phyloP scores from a whole-genome alignment of 1,139 yeast species.

The Suhomyces maxii region DNA sequence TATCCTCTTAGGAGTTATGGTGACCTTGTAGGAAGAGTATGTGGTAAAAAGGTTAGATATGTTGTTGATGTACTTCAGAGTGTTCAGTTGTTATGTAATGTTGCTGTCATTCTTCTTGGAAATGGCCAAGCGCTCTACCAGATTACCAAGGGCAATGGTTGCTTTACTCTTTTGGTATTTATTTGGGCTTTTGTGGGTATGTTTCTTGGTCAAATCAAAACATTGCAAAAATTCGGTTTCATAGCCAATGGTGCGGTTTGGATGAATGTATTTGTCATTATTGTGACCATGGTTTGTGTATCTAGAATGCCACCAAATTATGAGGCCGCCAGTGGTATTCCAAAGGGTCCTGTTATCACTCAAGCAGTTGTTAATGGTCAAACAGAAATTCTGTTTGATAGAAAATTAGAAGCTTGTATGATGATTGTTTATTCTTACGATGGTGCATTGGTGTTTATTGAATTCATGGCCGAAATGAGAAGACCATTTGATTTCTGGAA shows the following conservation, averaged over 20 bases:
- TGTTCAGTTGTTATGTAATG: slow-evolving; percentile 2
- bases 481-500: slow-evolving; percentile 5
- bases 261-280: slow-evolving; percentile 4
- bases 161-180: slow-evolving; percentile 1
- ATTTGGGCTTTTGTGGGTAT: slow-evolving; percentile 2
- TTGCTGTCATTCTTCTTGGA: slow-evolving; percentile 3
- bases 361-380: not conserved
- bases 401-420: slow-evolving; percentile 3
- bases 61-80: slow-evolving; percentile 2
- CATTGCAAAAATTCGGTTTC: slow-evolving; percentile 2
- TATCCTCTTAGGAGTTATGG: slow-evolving; percentile 3
- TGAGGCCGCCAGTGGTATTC: not conserved
- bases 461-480: slow-evolving; percentile 5
- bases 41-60: slow-evolving; percentile 2
- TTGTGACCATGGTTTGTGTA: slow-evolving; percentile 3
- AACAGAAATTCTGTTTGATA: not conserved
- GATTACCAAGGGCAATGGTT: slow-evolving; percentile 2
- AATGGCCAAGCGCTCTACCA: slow-evolving; percentile 3
- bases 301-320: slow-evolving; percentile 2
- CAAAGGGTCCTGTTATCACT: slow-evolving; percentile 1
- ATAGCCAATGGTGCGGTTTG: slow-evolving; percentile 2
- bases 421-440: slow-evolving; percentile 3
- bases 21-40: slow-evolving; percentile 3
- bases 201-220: slow-evolving; percentile 2
- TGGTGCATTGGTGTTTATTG: slow-evolving; percentile 3